Base-by-base conservation (phyloP, 768 basidiomycete genomes). In the Tricholoma terreum region DNA sequence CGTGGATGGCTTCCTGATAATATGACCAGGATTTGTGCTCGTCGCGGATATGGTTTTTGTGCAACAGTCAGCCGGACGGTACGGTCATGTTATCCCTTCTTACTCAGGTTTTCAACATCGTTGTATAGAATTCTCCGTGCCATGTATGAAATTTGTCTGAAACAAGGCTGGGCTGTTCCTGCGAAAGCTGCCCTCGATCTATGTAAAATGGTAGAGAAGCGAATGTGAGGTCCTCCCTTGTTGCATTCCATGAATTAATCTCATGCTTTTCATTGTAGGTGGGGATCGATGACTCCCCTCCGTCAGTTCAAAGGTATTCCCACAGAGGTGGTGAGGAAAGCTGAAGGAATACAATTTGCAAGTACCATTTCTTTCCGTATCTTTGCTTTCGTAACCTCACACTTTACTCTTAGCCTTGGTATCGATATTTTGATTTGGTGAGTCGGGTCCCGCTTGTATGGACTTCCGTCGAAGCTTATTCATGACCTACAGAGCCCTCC, bases 131-230 rank as follows among this genome's bases (percentile, higher is more conserved):
- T 98, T 65, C 76, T 98, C 38, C 92, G 94, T n/a, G 96, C 96
- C 12, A 91, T 99, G 68, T 98, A 94, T 64, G 96, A 99, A 73
- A 99, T 98, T 55, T 98, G 95, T 69, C 75, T 98, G 58, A 97
- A 96, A 75, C 87, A 94, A 42, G 95, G 95, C n/a, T 99, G 97
- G 97, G 93, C 97, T 1, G 81, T 89, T 0, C 93, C 95, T 0
- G 94, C 96, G 0, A 87, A 92, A 63, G 89, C 92, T 6, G 93
- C 92, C 4, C 80, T 98, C 27, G 90, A 94, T 58, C 74, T 99
- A 57, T 98, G 94, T 78, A 98, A 98, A 75, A 96, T 96, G 94
- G 90, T 92, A 0, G 92, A 93, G 66, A 85, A 87, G 63, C 75
- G 87, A 55, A 91, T 93, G 92, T 87, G 40, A 65, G 85, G 73